Evolutionary conservation across 768 basidiomycete genomes (phyloP), one percentile per base, ranked within the genome.

Genomic region (Gyrodon lividus): DNA sequence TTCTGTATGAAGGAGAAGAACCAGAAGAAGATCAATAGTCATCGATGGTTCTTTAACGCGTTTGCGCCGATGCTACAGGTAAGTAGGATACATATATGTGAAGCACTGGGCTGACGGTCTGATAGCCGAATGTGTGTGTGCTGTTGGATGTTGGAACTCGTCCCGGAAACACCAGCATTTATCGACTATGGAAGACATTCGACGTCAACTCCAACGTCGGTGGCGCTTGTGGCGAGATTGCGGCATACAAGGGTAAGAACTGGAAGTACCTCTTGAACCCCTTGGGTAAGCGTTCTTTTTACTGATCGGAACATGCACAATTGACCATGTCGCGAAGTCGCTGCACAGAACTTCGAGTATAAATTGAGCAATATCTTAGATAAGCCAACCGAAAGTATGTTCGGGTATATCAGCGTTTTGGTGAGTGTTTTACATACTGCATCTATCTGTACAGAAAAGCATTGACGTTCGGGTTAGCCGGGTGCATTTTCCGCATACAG

Each of bases 41-140:
- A 97, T 62, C 77, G 95, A 43, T 98, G 95, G 95, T 96, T 95
- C 70, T 97, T 98, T 71, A 98, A 97, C 65, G 95, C 92, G 0
- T 90, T 98, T 65, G 89, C 81, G 0, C 78, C 86, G 0, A 74
- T 95, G 66, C 70, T 98, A 24, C 88, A 89, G 72, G 89, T 87
- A 37, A n/a, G 78, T 59, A 13, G 43, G 26, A n/a, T 19, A 16
- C 14, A 5, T 3, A 34, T 38, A 2, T 1, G 8, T 53, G 10
- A 8, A 54, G 13, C 37, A 20, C 26, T 48, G 16, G 9, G 26
- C 24, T 55, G 20, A 53, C 19, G 2, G 4, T 53, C 7, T 17
- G 23, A 14, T 57, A 89, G 88, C 88, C 94, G 17, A 97, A 95
- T 60, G 85, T 98, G 8, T 95, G 93, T 62, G 84, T 97, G 19